phyloP scores from a whole-genome alignment of 768 basidiomycete genomes.

The Phanerochaete sordida region DNA sequence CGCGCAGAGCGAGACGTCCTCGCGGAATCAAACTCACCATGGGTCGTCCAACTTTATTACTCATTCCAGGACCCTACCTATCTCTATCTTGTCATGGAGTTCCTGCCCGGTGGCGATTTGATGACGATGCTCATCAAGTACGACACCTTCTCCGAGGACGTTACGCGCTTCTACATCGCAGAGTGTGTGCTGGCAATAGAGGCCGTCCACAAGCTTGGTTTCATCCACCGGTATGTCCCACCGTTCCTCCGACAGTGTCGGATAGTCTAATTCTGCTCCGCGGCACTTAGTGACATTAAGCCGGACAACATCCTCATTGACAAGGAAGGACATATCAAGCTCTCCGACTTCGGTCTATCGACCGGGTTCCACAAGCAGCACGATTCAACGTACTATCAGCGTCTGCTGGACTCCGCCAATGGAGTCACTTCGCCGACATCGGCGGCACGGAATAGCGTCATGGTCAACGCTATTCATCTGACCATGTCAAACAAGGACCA shows the following conservation, averaged over 20 bases:
- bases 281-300: conserved; percentile 81
- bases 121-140: conserved; percentile 99
- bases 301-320: conserved; percentile 99
- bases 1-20: conserved; percentile 96
- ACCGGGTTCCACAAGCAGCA: conserved; percentile 99
- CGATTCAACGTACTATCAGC: conserved; percentile 93
- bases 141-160: conserved; percentile 97
- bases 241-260: background rate
- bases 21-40: conserved; percentile 90
- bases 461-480: conserved; percentile 95
- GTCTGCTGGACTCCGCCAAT: conserved; percentile 68
- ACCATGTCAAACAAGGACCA: conserved; percentile 92
- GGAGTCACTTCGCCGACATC: conserved; percentile 40
- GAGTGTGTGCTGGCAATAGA: conserved; percentile 97
- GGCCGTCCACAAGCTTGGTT: conserved; percentile 94
- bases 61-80: conserved; percentile 96
- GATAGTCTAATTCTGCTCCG: background rate
- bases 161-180: conserved; percentile 98
- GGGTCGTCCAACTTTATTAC: conserved; percentile 97
- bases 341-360: conserved; percentile 97
- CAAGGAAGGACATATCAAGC: conserved; percentile 93
- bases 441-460: conserved; percentile 82
- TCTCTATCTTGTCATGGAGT: conserved; percentile 98
- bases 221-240: conserved; percentile 86
- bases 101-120: conserved; percentile 94